Percentiles rank a stretch among this genome's conserved stretches.
Conservation (phyloP, 2,329 filamentous ascomycete species). For the Paramyrothecium sp. region DNA sequence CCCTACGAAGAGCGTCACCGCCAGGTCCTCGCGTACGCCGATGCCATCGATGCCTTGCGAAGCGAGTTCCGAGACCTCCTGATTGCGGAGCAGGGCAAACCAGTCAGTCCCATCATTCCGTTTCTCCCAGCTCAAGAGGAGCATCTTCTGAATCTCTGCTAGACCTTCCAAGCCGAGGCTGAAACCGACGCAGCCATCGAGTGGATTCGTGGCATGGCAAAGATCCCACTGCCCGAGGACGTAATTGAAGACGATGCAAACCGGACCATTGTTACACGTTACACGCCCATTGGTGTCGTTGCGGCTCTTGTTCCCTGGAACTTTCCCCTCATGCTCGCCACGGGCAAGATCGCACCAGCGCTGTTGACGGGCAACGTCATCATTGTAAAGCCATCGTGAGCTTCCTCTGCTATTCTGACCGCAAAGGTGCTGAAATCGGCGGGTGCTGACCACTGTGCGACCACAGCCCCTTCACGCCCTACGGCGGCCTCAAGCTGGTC, state of each 20-base stretch:
- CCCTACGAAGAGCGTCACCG: constrained; percentile 17
- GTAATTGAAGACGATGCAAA: constrained; percentile 34
- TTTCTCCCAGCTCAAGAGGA: too few species aligned
- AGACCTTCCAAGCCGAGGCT: constrained; percentile 17
- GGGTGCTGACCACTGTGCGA: too few species aligned
- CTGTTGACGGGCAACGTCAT: constrained; percentile 55
- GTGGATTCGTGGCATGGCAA: constrained; percentile 26
- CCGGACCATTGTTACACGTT: constrained; percentile 27
- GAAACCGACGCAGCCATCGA: constrained; percentile 21
- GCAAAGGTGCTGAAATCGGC: too few species aligned
- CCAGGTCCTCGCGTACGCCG: constrained; percentile 20
- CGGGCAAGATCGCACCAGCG: constrained; percentile 55
- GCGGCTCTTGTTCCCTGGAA: constrained; percentile 56
- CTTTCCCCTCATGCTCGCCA: constrained; percentile 50
- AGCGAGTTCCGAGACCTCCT: constrained; percentile 19
- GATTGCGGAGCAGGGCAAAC: constrained; percentile 26
- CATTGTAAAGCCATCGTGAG: constrained; percentile 52
- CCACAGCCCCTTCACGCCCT: constrained; percentile 50
- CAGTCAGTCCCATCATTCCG: constrained; percentile 11
- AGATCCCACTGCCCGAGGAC: constrained; percentile 32
- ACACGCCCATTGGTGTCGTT: constrained; percentile 39
- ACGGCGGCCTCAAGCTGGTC: constrained; percentile 56
- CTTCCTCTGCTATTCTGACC: too few species aligned
- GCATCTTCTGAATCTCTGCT: too few species aligned
- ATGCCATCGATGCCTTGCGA: constrained; percentile 16